Percentiles rank a stretch among this genome's conserved stretches.
Evolutionary conservation across 805 yeast genomes (phyloP).

Genomic region (Kodamaea fukazawae): DNA sequence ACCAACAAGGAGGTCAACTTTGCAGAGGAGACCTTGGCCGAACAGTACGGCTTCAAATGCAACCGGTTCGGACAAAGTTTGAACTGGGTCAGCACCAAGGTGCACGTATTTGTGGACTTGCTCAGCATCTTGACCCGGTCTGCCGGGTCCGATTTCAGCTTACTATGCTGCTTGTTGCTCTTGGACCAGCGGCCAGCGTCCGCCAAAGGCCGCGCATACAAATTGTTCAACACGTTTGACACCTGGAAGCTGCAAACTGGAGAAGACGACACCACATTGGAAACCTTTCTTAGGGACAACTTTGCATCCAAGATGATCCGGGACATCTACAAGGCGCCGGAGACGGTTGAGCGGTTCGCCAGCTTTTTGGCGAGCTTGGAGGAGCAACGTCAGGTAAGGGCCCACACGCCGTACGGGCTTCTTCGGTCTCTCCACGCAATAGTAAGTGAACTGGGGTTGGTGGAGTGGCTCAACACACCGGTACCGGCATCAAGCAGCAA

Average conservation of each 20-base stretch:
- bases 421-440: constrained; percentile 31
- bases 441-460: constrained; percentile 32
- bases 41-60: constrained; percentile 39
- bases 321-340: constrained; percentile 4
- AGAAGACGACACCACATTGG: neutral
- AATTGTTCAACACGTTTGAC: constrained; percentile 24
- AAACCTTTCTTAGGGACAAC: neutral
- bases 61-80: constrained; percentile 47
- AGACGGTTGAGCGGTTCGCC: neutral
- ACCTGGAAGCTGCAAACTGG: constrained; percentile 2
- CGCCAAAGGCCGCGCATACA: constrained; percentile 21
- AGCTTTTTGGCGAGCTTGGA: neutral
- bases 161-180: constrained; percentile 25
- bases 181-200: constrained; percentile 26
- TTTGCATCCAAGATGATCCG: neutral
- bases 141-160: constrained; percentile 31
- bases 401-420: constrained; percentile 33
- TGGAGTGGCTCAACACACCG: too few species aligned
- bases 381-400: neutral
- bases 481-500: too few species aligned
- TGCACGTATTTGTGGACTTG: constrained; percentile 47
- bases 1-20: constrained; percentile 49
- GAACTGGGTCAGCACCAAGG: constrained; percentile 48
- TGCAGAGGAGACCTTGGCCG: constrained; percentile 31
- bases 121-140: constrained; percentile 40